These are phyloP conservation scores for Pholiota adiposa DNA, from an alignment of 1,284 basidiomycete genomes.

Conservation along the genomic window DNA sequence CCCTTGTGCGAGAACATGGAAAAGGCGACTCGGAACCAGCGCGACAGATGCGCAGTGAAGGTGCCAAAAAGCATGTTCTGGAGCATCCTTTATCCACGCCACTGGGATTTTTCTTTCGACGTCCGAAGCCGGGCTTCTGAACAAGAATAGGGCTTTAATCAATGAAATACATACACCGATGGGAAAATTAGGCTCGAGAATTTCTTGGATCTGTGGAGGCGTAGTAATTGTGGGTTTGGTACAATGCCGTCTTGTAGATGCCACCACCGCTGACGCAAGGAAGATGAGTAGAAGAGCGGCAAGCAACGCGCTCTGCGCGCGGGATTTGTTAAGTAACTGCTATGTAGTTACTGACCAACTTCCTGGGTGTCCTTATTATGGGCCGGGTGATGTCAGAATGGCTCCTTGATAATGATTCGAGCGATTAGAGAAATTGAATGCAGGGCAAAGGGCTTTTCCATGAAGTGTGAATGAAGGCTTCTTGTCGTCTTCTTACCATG, in stretches of 20 bases:
- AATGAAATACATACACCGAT: background rate
- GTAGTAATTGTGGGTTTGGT: background rate
- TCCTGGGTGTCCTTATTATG: no score
- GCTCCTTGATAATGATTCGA: background rate
- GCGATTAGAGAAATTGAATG: background rate
- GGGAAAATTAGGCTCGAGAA: background rate
- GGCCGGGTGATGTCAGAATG: background rate
- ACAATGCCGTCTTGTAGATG: background rate
- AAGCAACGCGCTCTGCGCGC: no score
- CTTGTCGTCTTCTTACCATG: background rate
- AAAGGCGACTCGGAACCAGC: background rate
- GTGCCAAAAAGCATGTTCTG: background rate
- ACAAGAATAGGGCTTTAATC: background rate
- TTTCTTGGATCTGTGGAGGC: background rate
- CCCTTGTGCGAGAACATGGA: no score
- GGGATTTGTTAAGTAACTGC: no score
- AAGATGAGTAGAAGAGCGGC: background rate
- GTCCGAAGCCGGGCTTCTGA: background rate
- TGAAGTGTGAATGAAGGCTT: background rate
- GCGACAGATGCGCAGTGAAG: background rate
- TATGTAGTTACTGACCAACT: no score
- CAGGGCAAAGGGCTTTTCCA: background rate
- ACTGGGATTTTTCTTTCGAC: background rate
- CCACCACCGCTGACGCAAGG: background rate
- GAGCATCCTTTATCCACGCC: slow-evolving; percentile 1